phyloP scores from a whole-genome alignment of 148 eudicot genomes.

The Vaccinium myrtillus region DNA sequence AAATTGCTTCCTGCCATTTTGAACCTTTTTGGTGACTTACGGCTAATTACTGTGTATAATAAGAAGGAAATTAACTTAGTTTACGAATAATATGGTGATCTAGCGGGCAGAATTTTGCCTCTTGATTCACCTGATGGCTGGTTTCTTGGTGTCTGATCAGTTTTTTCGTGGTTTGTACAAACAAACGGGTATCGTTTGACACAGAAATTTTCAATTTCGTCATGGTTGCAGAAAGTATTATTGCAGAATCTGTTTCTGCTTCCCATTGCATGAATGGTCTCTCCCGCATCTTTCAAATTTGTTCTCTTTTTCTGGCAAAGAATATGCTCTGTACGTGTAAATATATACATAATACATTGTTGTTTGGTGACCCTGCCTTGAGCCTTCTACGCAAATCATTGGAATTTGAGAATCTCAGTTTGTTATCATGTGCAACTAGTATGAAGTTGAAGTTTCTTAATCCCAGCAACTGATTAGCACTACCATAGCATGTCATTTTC shows the following conservation, averaged over 20 bases:
- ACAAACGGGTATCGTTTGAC: not conserved
- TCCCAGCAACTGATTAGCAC: too few species aligned
- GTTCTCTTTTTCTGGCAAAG: not conserved
- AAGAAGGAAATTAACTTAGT: not conserved
- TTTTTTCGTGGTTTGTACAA: not conserved
- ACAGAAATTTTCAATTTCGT: not conserved
- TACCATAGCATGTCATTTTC: too few species aligned
- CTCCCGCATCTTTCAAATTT: not conserved
- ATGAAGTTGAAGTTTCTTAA: too few species aligned
- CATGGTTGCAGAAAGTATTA: not conserved
- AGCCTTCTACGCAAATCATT: not conserved
- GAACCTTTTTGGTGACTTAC: not conserved
- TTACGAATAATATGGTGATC: conserved; percentile 6
- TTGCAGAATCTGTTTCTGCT: not conserved
- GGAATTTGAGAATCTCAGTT: not conserved
- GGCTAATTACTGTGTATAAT: conserved; percentile 14
- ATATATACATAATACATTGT: not conserved
- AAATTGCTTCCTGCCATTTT: conserved; percentile 6
- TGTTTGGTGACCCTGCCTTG: not conserved
- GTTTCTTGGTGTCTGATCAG: not conserved
- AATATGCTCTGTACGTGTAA: not conserved
- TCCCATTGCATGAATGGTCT: not conserved
- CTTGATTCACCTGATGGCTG: conserved; percentile 1
- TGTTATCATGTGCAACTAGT: not conserved
- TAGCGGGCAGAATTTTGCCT: not conserved